Percentiles rank a stretch among this genome's conserved stretches.
phyloP scores from a whole-genome alignment of 2,329 filamentous ascomycete species.

The Aureobasidium uvarum region DNA sequence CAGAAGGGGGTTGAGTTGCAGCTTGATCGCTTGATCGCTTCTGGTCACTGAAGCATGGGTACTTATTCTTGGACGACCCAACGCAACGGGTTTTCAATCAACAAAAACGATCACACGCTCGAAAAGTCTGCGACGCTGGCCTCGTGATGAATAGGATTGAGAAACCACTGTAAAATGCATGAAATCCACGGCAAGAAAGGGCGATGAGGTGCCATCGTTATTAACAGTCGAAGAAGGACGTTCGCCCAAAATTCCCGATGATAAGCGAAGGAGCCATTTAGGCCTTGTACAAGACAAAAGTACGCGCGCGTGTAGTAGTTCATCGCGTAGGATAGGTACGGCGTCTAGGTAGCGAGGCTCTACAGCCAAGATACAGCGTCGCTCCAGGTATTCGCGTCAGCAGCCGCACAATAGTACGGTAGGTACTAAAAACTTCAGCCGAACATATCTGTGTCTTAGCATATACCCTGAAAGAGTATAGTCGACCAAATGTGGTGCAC shows the following conservation, averaged over 20 bases:
- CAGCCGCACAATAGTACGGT: neutral
- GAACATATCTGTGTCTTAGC: neutral
- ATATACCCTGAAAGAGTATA: neutral
- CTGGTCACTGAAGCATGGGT: neutral
- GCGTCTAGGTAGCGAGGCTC: neutral
- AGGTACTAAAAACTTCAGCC: neutral
- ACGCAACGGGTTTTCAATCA: neutral
- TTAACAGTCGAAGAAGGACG: neutral
- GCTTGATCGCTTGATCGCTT: constrained; percentile 18
- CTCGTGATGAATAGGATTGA: neutral
- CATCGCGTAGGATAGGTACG: neutral
- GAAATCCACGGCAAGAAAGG: neutral
- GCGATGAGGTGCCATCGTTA: neutral
- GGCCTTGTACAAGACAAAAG: neutral
- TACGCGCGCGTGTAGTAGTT: neutral
- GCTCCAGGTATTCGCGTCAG: neutral
- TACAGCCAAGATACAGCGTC: neutral
- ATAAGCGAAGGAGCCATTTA: neutral
- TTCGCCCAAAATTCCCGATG: neutral
- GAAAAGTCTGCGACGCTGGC: constrained; percentile 1
- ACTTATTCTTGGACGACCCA: constrained; percentile 19
- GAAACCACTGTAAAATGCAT: neutral
- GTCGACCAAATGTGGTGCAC: too few relatives aligned
- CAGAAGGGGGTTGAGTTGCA: constrained; percentile 4
- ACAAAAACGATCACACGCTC: constrained; percentile 10